Base-by-base conservation (phyloP, 805 yeast species). In the Myxozyma geophila region DNA sequence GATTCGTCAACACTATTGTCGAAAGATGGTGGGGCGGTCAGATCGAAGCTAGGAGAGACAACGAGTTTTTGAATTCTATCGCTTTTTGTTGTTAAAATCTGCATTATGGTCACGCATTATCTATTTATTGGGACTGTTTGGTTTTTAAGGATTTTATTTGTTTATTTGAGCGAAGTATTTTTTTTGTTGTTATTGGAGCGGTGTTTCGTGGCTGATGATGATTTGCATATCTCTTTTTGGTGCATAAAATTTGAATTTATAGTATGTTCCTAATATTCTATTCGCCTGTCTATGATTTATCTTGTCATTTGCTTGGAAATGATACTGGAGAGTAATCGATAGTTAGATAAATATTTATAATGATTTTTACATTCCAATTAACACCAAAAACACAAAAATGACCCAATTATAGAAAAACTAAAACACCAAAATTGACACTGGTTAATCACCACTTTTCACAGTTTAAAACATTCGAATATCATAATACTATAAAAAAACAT, bases 1-100 rank as follows among this genome's bases (percentile, higher is more conserved):
- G 75, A 35, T 84, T 85, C 70, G 71, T 83, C 13, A 66, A 74
- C 39, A 75, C 77, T 10, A 73, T 85, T 48, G 77, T 82, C 1
- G 70, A 74, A 9, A 67, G 76, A 2, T 84, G 86, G 85, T 84
- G 83, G 81, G 78, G 78, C 15, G 74, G 80, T 6, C 78, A 75
- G 39, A 74, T 82, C n/a, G 80, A 81, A 4, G 57, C 67, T 12
- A 44, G 64, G 10, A 44, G 68, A n/a, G 68, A 65, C 41, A 65
- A 65, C 35, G 68, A 65, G 56, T 63, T 65, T 54, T 44, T 65
- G 51, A 65, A 65, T 75, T 78, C 36, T 74, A 70, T 60, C 54
- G 76, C 67, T 19, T 59, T 59, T 47, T 51, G 74, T 71, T 63
- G 78, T 72, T 62, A 74, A 63, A 33, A 4, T 28, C 39, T 52